A percentile compares a stretch with the other conserved stretches of the same genome.
Evolutionary conservation across 2,329 filamentous ascomycete genomes (phyloP).

Genomic region (Penicillium sp.): DNA sequence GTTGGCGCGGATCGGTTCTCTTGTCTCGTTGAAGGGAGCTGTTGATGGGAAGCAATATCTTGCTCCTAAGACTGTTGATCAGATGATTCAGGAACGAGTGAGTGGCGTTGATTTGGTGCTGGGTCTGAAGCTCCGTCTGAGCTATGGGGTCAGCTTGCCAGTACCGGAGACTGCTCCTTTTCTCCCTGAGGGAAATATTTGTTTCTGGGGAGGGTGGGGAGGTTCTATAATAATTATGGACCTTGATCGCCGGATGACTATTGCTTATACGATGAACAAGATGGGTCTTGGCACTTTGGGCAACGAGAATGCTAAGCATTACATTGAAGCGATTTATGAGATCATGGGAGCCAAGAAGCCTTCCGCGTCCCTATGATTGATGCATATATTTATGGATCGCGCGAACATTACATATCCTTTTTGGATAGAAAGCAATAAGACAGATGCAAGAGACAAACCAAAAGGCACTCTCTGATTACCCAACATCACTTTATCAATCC

Average conservation of each 20-base stretch:
- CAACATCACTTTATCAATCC: too few relatives aligned
- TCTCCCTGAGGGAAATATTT: slow-evolving; percentile 34
- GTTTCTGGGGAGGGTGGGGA: slow-evolving; percentile 50
- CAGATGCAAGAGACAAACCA: too few relatives aligned
- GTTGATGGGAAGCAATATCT: slow-evolving; percentile 41
- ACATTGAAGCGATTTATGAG: slow-evolving; percentile 36
- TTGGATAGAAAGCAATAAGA: too few relatives aligned
- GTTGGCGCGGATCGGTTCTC: slow-evolving; percentile 44
- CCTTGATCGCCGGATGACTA: slow-evolving; percentile 42
- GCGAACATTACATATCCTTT: too few relatives aligned
- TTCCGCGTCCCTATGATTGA: background rate
- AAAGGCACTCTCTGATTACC: background rate
- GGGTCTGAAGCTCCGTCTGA: slow-evolving; percentile 38
- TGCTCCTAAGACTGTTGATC: slow-evolving; percentile 43
- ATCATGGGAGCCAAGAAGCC: slow-evolving; percentile 2
- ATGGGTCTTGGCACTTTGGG: slow-evolving; percentile 39
- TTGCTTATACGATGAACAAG: slow-evolving; percentile 50
- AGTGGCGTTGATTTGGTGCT: slow-evolving; percentile 45
- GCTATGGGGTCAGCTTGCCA: slow-evolving; percentile 44
- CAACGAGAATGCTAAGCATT: slow-evolving; percentile 28
- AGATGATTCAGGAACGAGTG: slow-evolving; percentile 49
- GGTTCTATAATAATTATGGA: slow-evolving; percentile 49
- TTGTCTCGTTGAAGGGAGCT: slow-evolving; percentile 35
- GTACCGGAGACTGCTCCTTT: slow-evolving; percentile 26
- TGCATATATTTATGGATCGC: background rate